Evolutionary conservation across 2,329 filamentous ascomycete genomes (phyloP).

Genomic region (Cordyceps militaris): DNA sequence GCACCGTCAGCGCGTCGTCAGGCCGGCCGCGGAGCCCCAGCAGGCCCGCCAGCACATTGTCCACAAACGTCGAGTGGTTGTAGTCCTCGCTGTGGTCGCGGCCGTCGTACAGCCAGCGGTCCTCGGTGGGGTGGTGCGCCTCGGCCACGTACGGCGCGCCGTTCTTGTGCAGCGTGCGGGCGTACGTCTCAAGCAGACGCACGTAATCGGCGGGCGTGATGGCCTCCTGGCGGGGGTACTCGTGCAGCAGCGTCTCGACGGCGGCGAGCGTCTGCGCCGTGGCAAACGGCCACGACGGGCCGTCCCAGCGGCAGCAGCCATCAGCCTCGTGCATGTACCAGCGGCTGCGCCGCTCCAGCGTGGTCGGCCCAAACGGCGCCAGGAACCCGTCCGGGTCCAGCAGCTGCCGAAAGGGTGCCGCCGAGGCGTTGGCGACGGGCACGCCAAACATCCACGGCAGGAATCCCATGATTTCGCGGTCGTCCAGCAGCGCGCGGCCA

Average conservation of each 20-base stretch:
- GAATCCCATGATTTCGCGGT: slow-evolving; percentile 34
- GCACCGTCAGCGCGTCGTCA: slow-evolving; percentile 30
- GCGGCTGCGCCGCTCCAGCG: slow-evolving; percentile 32
- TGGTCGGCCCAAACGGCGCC: slow-evolving; percentile 34
- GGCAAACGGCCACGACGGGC: slow-evolving; percentile 39
- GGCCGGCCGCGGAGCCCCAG: slow-evolving; percentile 33
- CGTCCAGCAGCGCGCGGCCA: slow-evolving; percentile 23
- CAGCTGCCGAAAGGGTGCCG: slow-evolving; percentile 12
- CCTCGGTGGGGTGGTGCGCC: slow-evolving; percentile 32
- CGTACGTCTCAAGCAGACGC: slow-evolving; percentile 31
- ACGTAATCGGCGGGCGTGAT: slow-evolving; percentile 32
- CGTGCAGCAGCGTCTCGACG: slow-evolving; percentile 27
- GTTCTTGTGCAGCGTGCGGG: slow-evolving; percentile 29
- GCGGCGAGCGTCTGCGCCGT: slow-evolving; percentile 35
- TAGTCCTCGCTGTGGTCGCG: slow-evolving; percentile 30
- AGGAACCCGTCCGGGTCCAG: slow-evolving; percentile 26
- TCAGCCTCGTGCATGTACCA: slow-evolving; percentile 27
- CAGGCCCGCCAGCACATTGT: slow-evolving; percentile 37
- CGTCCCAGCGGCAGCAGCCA: slow-evolving; percentile 35
- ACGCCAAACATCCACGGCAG: slow-evolving; percentile 37
- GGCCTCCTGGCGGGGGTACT: slow-evolving; percentile 22
- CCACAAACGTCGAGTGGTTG: slow-evolving; percentile 37
- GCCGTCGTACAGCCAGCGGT: slow-evolving; percentile 19
- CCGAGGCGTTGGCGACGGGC: slow-evolving; percentile 25
- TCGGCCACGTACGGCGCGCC: slow-evolving; percentile 38